Base-by-base conservation (phyloP, 352 stramenopile species). In the Phytophthora lateralis region DNA sequence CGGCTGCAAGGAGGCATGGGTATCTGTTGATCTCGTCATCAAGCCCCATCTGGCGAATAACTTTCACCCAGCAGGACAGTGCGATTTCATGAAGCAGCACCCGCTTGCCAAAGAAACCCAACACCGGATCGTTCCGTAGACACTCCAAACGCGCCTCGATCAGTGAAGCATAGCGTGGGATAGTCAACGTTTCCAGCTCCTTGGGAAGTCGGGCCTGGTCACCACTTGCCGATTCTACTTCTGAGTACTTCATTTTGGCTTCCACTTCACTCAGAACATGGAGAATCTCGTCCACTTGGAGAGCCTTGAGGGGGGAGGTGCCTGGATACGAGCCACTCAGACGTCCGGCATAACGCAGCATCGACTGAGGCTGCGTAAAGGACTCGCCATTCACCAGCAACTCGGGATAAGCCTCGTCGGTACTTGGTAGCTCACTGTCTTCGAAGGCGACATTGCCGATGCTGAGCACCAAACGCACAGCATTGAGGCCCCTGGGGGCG, bases 321-420 rank as follows among this genome's bases (percentile, higher is more conserved):
- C 47, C 50, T 10, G 82, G 78, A 53, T 90, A 89, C 21, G 81
- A 70, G 15, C 69, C 65, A 10, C 59, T 60, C 37, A 89, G 59
- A 1, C 78, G 72, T 5, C 88, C 88, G 6, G 72, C 80, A 43
- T 77, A 93, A 3, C 84, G 75, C 47, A 94, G 61, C 27, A 92
- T 84, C 4, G 76, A 71, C 10, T 76, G 62, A 18, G 63, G 75
- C 51, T 93, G 71, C 0, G 61, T 73, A 26, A 91, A 65, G 26
- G 65, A 52, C 5, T 75, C 38, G 2, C 73, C 78, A 39, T 91
- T 63, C 2, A 87, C 57, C 8, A 73, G 55, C 15, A 85, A 48
- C 45, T 70, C 59, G 0, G 68, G 35, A 8, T 42, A 20, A 20
- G 15, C 12, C 3, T 39, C 39, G 17, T 49, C 52, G 0, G 7